Base-by-base conservation (phyloP, 805 yeast genomes). In the Candida dendrica region DNA sequence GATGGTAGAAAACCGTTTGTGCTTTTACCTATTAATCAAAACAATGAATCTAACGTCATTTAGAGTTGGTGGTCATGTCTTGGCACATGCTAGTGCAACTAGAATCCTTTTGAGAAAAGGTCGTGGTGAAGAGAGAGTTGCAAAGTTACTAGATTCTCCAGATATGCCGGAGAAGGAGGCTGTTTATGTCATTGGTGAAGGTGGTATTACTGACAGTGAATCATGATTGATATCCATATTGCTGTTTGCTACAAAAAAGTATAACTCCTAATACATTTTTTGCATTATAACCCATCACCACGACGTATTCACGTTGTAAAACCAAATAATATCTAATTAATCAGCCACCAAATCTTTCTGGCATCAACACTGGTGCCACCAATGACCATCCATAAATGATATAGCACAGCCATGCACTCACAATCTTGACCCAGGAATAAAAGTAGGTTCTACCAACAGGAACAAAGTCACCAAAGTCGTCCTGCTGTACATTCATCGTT, bases 361-460 rank as follows among this genome's bases (percentile, higher is more conserved):
- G 97, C 71, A 89, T 76, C 13, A 87, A 52, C 7, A 86, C 84
- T 0, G 98, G 98, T 0, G 98, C 98, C 9, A 87, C 59, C 46
- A 93, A 64, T 7, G 95, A 85, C 98, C 98, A 93, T 1, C 81
- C 80, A 55, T 91, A 93, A 39, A 93, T 70, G 6, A 70, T 67
- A 58, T 80, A 93, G 59, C 98, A 95, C 36, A 85, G 76, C 95
- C 97, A 89, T 1, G 97, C 84, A 56, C 95, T 81, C 15, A 84
- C 71, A 44, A 93, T 86, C 64, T 93, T 93, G 38, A 91, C 88
- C 96, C 96, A 89, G 5, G 95, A 79, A 50, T 91, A 83, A 60
- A 91, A 93, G 63, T 91, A 90, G 0, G 98, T 91, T 56, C 98
- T 72, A 0, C 99, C 99, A 8, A 93, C 98, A 0, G 98, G 98